These are phyloP conservation scores for Baudoinia panamericana DNA, from an alignment of 495 filamentous ascomycete species.

Conservation along the genomic window DNA sequence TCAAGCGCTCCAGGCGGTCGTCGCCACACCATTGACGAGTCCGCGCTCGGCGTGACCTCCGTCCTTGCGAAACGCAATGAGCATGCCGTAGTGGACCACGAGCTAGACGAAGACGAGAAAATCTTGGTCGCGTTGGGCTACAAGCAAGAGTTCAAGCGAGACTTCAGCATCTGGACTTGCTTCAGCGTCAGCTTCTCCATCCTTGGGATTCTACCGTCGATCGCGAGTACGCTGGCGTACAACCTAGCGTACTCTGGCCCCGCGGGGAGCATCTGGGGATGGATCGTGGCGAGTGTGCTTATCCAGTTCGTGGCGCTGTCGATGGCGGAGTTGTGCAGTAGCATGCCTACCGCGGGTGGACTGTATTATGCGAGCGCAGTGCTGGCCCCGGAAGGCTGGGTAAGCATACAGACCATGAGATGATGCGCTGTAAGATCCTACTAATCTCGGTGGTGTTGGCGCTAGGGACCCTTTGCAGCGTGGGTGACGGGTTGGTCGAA, in stretches of 20 bases:
- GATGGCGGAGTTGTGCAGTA: slow-evolving; percentile 10
- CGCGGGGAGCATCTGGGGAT: slow-evolving; percentile 11
- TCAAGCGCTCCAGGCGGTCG: background rate
- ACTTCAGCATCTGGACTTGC: slow-evolving; percentile 15
- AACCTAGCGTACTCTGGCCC: slow-evolving; percentile 10
- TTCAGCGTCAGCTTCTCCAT: slow-evolving; percentile 11
- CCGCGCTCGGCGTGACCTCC: slow-evolving; percentile 4
- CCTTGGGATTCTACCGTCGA: slow-evolving; percentile 8
- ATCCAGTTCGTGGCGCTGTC: slow-evolving; percentile 12
- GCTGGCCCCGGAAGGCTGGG: slow-evolving; percentile 8
- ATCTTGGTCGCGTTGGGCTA: slow-evolving; percentile 6
- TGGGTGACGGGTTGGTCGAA: slow-evolving; percentile 11
- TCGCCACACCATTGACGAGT: slow-evolving; percentile 8
- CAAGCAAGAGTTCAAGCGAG: slow-evolving; percentile 13
- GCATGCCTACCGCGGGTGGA: slow-evolving; percentile 9
- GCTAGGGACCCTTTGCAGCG: slow-evolving; percentile 5
- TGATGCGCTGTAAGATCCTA: no score
- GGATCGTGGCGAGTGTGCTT: slow-evolving; percentile 9
- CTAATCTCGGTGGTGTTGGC: no score
- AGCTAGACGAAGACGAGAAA: slow-evolving; percentile 5
- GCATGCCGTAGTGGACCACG: slow-evolving; percentile 9
- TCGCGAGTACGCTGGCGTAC: slow-evolving; percentile 6
- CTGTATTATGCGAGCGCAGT: slow-evolving; percentile 11
- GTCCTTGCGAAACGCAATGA: slow-evolving; percentile 3
- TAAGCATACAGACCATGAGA: no score